Evolutionary conservation across 306 rosid species (phyloP).

Genomic region (Fragaria iinumae): DNA sequence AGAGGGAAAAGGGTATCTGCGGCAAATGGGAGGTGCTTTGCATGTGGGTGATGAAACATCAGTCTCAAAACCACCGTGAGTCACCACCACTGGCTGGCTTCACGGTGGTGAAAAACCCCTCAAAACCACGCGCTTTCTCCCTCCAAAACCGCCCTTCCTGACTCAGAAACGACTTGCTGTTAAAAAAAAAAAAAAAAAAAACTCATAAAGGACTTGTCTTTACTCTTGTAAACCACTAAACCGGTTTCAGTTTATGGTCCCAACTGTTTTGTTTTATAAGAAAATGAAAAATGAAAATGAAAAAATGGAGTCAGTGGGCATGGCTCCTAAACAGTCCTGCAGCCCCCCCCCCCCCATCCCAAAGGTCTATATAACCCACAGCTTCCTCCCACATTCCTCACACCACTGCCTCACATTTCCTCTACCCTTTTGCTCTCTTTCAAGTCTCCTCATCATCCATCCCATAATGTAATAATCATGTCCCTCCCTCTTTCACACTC

Average conservation of each 20-base stretch:
- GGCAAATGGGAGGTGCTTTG: slow-evolving; percentile 47
- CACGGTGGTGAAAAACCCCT: slow-evolving; percentile 34
- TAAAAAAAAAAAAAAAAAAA: no score
- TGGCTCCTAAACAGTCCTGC: slow-evolving; percentile 23
- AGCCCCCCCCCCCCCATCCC: neutral
- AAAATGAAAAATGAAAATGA: neutral
- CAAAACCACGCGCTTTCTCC: slow-evolving; percentile 67
- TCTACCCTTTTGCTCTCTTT: slow-evolving; percentile 5
- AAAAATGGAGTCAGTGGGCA: slow-evolving; percentile 28
- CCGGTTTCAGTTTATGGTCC: slow-evolving; percentile 34
- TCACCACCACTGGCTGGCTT: slow-evolving; percentile 50
- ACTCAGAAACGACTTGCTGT: neutral
- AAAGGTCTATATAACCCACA: slow-evolving; percentile 52
- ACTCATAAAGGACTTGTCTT: neutral
- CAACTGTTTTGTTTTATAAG: neutral
- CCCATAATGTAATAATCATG: slow-evolving; percentile 38
- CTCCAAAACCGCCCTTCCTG: slow-evolving; percentile 32
- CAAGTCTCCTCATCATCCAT: slow-evolving; percentile 22
- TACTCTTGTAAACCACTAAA: neutral
- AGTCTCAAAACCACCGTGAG: slow-evolving; percentile 36
- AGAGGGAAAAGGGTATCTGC: slow-evolving; percentile 38
- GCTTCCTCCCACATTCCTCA: slow-evolving; percentile 31
- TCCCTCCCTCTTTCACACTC: slow-evolving; percentile 9
- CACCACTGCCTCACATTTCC: slow-evolving; percentile 40
- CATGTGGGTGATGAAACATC: slow-evolving; percentile 52